These are phyloP conservation scores for Inga oerstediana DNA, from an alignment of 306 rosid species.

Conservation along the genomic window DNA sequence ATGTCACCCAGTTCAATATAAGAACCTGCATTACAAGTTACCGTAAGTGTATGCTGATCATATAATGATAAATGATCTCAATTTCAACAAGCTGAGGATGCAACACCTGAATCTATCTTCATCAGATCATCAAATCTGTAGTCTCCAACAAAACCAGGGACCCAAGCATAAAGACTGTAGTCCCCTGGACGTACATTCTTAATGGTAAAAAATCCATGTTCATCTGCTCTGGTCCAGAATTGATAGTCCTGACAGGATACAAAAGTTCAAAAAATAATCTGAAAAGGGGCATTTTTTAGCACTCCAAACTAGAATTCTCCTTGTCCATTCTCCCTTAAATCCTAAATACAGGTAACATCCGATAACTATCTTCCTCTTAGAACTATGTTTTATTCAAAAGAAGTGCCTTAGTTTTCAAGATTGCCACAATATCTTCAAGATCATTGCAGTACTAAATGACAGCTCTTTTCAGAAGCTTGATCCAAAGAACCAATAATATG, in stretches of 20 bases:
- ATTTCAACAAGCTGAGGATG: conserved; percentile 30
- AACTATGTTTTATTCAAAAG: conserved; percentile 21
- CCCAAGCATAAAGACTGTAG: conserved; percentile 78
- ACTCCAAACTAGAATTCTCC: conserved; percentile 18
- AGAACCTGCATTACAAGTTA: conserved; percentile 49
- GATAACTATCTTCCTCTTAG: conserved; percentile 4
- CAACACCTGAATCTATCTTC: conserved; percentile 63
- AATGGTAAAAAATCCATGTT: conserved; percentile 62
- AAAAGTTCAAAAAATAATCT: conserved; percentile 26
- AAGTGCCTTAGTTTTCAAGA: conserved; percentile 2
- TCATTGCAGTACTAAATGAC: conserved; percentile 4
- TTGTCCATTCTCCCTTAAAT: background rate
- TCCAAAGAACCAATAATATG: background rate
- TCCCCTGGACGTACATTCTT: conserved; percentile 55
- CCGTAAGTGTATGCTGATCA: conserved; percentile 20
- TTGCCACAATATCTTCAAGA: conserved; percentile 17
- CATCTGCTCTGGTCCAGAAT: conserved; percentile 80
- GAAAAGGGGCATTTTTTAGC: background rate
- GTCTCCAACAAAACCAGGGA: conserved; percentile 81
- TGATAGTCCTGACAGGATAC: conserved; percentile 70
- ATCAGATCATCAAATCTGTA: conserved; percentile 46
- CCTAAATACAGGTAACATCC: background rate
- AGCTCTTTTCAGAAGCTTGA: conserved; percentile 13
- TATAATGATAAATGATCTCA: conserved; percentile 26
- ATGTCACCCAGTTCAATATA: conserved; percentile 58